Evolutionary conservation across 352 stramenopile species (phyloP), one percentile per base, ranked within the genome.

Genomic region (Pythium utonaiense): DNA sequence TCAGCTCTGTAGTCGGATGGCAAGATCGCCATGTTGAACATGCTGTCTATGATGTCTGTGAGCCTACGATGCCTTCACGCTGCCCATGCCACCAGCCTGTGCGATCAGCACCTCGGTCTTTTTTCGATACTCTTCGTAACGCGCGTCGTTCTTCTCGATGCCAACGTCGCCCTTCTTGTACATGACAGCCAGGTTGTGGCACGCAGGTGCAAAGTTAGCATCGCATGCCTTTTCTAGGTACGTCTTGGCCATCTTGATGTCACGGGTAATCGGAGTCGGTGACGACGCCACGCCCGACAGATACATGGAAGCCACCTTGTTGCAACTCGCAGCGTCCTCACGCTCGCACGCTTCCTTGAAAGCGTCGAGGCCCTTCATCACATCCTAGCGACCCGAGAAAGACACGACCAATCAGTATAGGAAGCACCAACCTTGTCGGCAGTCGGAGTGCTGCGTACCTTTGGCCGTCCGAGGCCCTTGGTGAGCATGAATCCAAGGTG

Each of bases 111-210:
- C 66, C 41, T 85, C 77, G 30, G 86, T 95, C 66, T 90, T 90
- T 21, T 75, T 64, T 57, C 78, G 76, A 66, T 91, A 95, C 57
- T 90, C 67, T 16, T 93, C 58, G 55, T 89, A 92, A 51, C 79
- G 78, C 22, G 63, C 56, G 36, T 90, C 73, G 54, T 89, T 73
- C 69, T 89, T 70, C 14, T 77, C 62, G 27, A 93, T 75, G 34
- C 76, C 77, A n/a, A 62, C 70, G 64, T 96, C 86, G 31, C 86
- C 86, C 34, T 89, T 92, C 68, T 93, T 94, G 80, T 82, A 94
- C 84, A 94, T 92, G 34, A 96, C 86, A 4, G 86, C 86, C 33
- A 96, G 65, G 54, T 96, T 96, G 67, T 96, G 85, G 69, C 86
- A 96, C 34, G 86, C 86, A 50, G 86, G 86, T 14, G 84, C 86